A percentile compares a stretch with the other conserved stretches of the same genome.
Evolutionary conservation across 2,329 filamentous ascomycete species (phyloP).

Genomic region (Penicillium sp.): DNA sequence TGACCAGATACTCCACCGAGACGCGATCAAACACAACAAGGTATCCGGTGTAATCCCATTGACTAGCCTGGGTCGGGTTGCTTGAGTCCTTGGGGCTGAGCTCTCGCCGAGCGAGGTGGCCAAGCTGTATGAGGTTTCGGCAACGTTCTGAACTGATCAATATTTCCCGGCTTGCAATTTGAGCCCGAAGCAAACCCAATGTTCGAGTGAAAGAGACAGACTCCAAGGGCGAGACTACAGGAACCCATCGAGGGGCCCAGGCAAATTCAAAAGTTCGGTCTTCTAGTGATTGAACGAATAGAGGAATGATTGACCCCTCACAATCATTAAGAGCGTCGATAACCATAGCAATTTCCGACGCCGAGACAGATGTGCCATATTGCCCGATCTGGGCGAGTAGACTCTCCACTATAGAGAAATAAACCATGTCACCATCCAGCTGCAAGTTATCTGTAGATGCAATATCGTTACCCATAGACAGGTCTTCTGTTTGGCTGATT

Average conservation of each 20-base stretch:
- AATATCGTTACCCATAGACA: background rate
- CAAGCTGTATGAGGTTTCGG: constrained; percentile 36
- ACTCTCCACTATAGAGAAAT: constrained; percentile 22
- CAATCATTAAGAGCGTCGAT: constrained; percentile 32
- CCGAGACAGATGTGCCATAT: constrained; percentile 30
- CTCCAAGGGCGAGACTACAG: constrained; percentile 26
- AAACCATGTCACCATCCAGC: constrained; percentile 23
- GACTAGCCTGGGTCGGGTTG: background rate
- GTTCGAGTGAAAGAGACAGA: constrained; percentile 18
- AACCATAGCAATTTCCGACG: constrained; percentile 22
- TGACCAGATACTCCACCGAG: constrained; percentile 24
- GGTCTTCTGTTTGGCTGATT: background rate
- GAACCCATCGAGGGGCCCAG: constrained; percentile 32
- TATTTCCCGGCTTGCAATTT: constrained; percentile 19
- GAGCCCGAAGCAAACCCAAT: constrained; percentile 31
- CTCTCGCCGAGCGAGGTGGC: constrained; percentile 26
- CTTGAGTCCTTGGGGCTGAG: background rate
- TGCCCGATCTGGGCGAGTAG: constrained; percentile 25
- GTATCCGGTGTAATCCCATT: constrained; percentile 27
- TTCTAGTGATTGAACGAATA: constrained; percentile 14
- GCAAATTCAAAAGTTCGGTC: constrained; percentile 21
- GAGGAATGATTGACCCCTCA: constrained; percentile 26
- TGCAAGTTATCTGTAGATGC: background rate
- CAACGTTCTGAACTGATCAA: constrained; percentile 18
- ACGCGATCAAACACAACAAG: constrained; percentile 35